These are phyloP conservation scores for Eutrema salsugineum DNA, from an alignment of 441 rosid genomes.

Conservation along the genomic window DNA sequence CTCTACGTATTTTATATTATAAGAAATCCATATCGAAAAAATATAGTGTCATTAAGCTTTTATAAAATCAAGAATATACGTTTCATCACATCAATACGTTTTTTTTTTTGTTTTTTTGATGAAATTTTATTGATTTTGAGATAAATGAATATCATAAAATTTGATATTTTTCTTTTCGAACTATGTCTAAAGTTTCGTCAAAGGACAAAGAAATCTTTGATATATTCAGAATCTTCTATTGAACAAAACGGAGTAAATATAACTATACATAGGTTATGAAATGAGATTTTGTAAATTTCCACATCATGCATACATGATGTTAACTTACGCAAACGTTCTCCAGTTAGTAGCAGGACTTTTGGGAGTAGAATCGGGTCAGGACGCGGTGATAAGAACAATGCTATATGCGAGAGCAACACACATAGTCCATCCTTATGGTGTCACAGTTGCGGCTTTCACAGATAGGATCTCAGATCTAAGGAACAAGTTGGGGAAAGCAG, in stretches of 20 bases:
- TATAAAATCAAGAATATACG: not conserved
- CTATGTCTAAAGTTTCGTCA: not conserved
- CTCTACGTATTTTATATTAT: not conserved
- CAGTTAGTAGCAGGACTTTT: constrained; percentile 83
- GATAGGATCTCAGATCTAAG: constrained; percentile 52
- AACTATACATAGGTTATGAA: not conserved
- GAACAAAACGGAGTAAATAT: not conserved
- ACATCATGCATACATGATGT: not conserved
- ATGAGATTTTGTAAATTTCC: not conserved
- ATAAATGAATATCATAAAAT: not conserved
- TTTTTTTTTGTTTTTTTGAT: not conserved
- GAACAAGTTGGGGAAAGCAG: constrained; percentile 48
- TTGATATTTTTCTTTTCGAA: not conserved
- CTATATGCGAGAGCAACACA: constrained; percentile 39
- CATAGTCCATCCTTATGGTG: constrained; percentile 49
- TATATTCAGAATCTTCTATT: not conserved
- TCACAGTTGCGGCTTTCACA: constrained; percentile 69
- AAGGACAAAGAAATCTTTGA: not conserved
- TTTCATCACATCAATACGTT: not conserved
- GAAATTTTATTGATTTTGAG: not conserved
- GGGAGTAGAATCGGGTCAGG: constrained; percentile 86
- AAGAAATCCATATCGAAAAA: not conserved
- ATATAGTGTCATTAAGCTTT: too few species aligned
- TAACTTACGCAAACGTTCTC: not conserved
- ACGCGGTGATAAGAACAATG: constrained; percentile 65